These are phyloP conservation scores for Coleophoma cylindrospora DNA, from an alignment of 2,329 filamentous ascomycete genomes.

Conservation along the genomic window DNA sequence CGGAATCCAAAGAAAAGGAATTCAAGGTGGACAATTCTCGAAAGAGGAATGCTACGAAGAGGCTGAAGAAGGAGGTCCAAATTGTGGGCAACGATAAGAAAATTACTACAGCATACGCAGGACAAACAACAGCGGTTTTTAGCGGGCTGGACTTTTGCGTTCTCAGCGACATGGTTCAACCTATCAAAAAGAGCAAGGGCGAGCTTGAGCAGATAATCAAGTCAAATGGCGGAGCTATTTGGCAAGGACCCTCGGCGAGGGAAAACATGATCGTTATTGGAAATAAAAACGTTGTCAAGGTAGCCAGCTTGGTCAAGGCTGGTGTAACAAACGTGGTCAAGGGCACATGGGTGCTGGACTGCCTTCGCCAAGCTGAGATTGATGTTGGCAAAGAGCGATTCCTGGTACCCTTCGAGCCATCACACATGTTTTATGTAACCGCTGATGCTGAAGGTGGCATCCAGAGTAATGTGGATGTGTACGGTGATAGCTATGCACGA, in stretches of 20 bases:
- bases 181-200: slow-evolving; percentile 68
- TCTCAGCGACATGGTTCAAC: slow-evolving; percentile 68
- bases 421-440: slow-evolving; percentile 69
- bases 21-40: slow-evolving; percentile 71
- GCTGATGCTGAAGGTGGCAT: slow-evolving; percentile 49
- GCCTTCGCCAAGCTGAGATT: slow-evolving; percentile 44
- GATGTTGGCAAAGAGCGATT: slow-evolving; percentile 49
- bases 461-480: slow-evolving; percentile 64
- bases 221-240: slow-evolving; percentile 73
- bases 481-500: slow-evolving; percentile 77
- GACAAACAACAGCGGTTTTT: slow-evolving; percentile 62
- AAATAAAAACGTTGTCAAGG: slow-evolving; percentile 76
- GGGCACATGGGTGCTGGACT: slow-evolving; percentile 77
- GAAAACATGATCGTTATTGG: slow-evolving; percentile 67
- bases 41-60: slow-evolving; percentile 47
- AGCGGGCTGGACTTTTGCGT: slow-evolving; percentile 76
- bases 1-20: slow-evolving; percentile 66
- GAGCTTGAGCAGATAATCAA: slow-evolving; percentile 81
- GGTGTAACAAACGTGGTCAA: slow-evolving; percentile 68
- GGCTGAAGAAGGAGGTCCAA: slow-evolving; percentile 62
- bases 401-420: slow-evolving; percentile 55
- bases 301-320: slow-evolving; percentile 73
- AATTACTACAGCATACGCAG: slow-evolving; percentile 45
- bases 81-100: slow-evolving; percentile 65
- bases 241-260: slow-evolving; percentile 63